Conservation (phyloP, 2,329 filamentous ascomycete genomes). For the Talaromyces pinophilus region DNA sequence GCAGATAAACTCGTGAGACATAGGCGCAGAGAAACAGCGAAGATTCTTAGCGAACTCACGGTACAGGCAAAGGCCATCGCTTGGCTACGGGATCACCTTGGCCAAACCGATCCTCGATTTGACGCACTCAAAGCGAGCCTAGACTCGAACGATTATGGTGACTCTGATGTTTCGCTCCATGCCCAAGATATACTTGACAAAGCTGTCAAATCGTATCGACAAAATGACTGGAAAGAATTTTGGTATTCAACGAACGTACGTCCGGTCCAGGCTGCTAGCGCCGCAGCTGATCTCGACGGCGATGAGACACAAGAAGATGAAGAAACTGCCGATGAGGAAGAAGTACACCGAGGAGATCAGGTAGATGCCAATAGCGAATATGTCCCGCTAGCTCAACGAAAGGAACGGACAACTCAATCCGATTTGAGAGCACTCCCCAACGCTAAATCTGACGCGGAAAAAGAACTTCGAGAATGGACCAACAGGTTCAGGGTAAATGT, state of each 20-base stretch:
- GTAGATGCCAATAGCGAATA: background rate
- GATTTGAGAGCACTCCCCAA: constrained; percentile 20
- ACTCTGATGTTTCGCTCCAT: constrained; percentile 30
- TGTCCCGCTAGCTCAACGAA: background rate
- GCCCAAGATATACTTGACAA: constrained; percentile 28
- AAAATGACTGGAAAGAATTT: constrained; percentile 36
- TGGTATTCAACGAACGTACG: constrained; percentile 24
- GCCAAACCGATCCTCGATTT: constrained; percentile 30
- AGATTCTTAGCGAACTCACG: constrained; percentile 29
- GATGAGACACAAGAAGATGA: background rate
- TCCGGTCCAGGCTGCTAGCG: background rate
- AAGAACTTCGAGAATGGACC: constrained; percentile 27
- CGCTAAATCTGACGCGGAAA: constrained; percentile 24
- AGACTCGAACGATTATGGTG: constrained; percentile 34
- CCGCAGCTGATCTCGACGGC: background rate
- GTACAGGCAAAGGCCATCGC: constrained; percentile 32
- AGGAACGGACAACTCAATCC: background rate
- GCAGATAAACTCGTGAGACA: constrained; percentile 35
- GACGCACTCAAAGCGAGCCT: constrained; percentile 33
- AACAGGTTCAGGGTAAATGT: constrained; percentile 27
- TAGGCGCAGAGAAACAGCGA: constrained; percentile 30
- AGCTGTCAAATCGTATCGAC: constrained; percentile 26
- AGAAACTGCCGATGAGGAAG: constrained; percentile 11
- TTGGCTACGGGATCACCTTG: constrained; percentile 34
- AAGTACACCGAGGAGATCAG: background rate